Base-by-base conservation (phyloP, 306 rosid species). In the Potentilla sterilis region DNA sequence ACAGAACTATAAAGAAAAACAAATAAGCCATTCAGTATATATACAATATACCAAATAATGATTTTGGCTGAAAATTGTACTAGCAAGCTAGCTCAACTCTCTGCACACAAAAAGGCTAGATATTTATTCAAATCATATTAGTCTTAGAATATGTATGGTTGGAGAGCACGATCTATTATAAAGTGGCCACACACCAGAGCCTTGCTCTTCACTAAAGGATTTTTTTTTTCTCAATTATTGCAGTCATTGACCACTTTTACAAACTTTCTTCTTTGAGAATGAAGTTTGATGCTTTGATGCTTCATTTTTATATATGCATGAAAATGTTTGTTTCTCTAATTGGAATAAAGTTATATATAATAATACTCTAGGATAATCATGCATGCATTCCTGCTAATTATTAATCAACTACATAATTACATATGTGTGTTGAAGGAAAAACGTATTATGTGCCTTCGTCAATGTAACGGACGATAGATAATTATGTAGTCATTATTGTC, bases 141-240 rank as follows among this genome's bases (percentile, higher is more conserved):
- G 46, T 12, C 24, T 52, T 18, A 37, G 21, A 71, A 24, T 59
- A 38, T 72, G 38, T 15, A 41, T 55, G 76, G 76, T 55, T 71
- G 76, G 76, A 54, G 43, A 61, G 40, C 76, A 72, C 48, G n/a
- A n/a, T 35, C 37, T 11, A n/a, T 51, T 35, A 21, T 71, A n/a
- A 6, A 71, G 75, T 71, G 7, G 6, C 28, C 64, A 21, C n/a
- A n/a, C 37, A 9, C 35, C 64, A 22, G 64, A 22, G 24, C 16
- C 64, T 58, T 58, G 16, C 11, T 58, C 37, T 58, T 58, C 64
- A 58, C 64, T 9, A 22, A 58, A 58, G n/a, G 22, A 2, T 2
- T 57, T 19, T 10, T 52, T 2, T 57, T 19, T 10, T 52, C 10
- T 37, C 47, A 52, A 71, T 52, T 71, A 51, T 34, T 52, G 21